Percentiles rank a stretch among this genome's conserved stretches.
Evolutionary conservation across 345 rosid genomes (phyloP).

Genomic region (Isatis tinctoria): DNA sequence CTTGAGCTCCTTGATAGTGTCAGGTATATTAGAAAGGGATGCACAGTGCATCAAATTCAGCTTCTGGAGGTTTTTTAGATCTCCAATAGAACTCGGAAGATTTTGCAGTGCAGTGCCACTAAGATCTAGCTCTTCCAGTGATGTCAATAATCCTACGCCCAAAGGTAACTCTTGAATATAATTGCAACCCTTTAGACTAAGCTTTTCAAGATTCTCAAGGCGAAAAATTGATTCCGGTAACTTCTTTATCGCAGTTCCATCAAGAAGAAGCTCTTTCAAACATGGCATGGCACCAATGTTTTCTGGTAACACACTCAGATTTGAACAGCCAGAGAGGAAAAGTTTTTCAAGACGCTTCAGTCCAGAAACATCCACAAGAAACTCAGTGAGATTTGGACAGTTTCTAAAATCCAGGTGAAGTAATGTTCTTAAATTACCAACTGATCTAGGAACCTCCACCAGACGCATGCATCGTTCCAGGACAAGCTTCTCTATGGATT

Average conservation of each 20-base stretch:
- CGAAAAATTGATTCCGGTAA: constrained; percentile 10
- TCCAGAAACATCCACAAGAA: constrained; percentile 29
- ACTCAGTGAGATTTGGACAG: constrained; percentile 25
- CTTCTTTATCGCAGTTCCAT: constrained; percentile 18
- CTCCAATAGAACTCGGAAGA: constrained; percentile 17
- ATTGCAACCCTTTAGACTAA: constrained; percentile 18
- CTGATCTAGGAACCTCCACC: constrained; percentile 25
- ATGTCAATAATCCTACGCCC: constrained; percentile 1
- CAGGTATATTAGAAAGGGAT: constrained; percentile 22
- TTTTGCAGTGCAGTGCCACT: constrained; percentile 3
- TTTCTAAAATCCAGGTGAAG: constrained; percentile 18
- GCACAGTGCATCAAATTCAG: constrained; percentile 6
- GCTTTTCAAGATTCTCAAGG: constrained; percentile 13
- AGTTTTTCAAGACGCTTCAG: constrained; percentile 27
- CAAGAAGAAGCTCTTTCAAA: constrained; percentile 30
- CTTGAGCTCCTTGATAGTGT: constrained; percentile 7
- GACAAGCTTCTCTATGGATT: constrained; percentile 22
- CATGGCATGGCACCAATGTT: constrained; percentile 21
- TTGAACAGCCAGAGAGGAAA: constrained; percentile 34
- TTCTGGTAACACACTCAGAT: constrained; percentile 22
- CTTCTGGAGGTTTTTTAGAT: constrained; percentile 14
- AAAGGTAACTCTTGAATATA: constrained; percentile 16
- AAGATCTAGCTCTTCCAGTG: constrained; percentile 19
- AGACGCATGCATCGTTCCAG: constrained; percentile 17
- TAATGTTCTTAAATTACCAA: constrained; percentile 16